phyloP scores from a whole-genome alignment of 2,329 filamentous ascomycete species.

The Pleurostoma richardsiae region DNA sequence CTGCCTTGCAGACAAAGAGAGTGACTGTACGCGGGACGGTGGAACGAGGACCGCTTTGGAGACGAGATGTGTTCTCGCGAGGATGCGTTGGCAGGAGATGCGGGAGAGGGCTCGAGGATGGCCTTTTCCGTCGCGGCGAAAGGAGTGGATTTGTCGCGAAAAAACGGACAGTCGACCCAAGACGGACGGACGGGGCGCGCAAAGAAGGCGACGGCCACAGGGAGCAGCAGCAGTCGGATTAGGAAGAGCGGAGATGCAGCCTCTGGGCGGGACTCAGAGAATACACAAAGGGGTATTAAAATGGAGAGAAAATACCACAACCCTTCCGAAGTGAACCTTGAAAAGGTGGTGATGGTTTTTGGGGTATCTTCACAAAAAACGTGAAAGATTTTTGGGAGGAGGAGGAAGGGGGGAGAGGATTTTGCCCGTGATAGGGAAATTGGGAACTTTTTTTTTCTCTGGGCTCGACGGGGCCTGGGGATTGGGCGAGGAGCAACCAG shows the following conservation, averaged over 20 bases:
- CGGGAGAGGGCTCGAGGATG: not conserved
- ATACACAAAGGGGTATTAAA: slow-evolving; percentile 4
- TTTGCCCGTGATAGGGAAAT: not conserved
- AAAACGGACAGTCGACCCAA: not conserved
- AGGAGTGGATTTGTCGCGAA: not conserved
- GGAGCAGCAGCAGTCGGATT: not conserved
- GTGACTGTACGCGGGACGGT: not conserved
- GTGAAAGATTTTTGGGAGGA: slow-evolving; percentile 1
- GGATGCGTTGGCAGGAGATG: slow-evolving; percentile 1
- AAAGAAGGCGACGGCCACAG: not conserved
- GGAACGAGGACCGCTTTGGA: slow-evolving; percentile 6
- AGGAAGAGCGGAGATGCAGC: slow-evolving; percentile 15
- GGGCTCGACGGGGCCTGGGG: not conserved
- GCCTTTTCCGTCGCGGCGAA: not conserved
- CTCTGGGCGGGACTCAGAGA: slow-evolving; percentile 11
- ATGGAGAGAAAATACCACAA: slow-evolving; percentile 6
- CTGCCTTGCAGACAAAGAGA: slow-evolving; percentile 9
- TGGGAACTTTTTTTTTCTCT: slow-evolving; percentile 1
- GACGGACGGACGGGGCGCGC: not conserved
- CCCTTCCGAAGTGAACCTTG: slow-evolving; percentile 8
- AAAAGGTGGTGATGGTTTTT: slow-evolving; percentile 10
- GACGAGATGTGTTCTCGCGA: slow-evolving; percentile 3
- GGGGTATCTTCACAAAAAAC: slow-evolving; percentile 4
- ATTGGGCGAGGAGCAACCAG: not conserved
- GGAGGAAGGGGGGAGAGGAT: slow-evolving; percentile 3